Conservation (phyloP, 2,329 filamentous ascomycete species). For the Fusarium aywerte region DNA sequence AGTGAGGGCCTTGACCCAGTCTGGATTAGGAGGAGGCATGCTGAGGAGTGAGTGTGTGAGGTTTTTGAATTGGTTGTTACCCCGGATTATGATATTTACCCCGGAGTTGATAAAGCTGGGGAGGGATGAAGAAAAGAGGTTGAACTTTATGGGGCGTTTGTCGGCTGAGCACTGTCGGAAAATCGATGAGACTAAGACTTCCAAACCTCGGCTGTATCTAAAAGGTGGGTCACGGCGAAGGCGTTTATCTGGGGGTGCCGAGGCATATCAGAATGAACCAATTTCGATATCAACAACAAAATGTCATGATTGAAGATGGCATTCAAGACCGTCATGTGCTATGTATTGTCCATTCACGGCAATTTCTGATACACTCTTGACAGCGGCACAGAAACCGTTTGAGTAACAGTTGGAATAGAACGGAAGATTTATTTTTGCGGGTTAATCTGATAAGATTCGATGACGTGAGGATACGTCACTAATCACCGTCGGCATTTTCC, state of each 20-base stretch:
- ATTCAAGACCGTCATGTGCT: not conserved
- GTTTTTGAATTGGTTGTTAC: not conserved
- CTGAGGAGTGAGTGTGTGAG: no score
- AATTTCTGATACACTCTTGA: not conserved
- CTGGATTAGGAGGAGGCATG: constrained; percentile 47
- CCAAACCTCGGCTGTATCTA: constrained; percentile 19
- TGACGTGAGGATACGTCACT: not conserved
- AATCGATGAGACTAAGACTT: constrained; percentile 30
- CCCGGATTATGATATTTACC: constrained; percentile 1
- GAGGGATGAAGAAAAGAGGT: constrained; percentile 5
- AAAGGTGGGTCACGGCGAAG: constrained; percentile 26
- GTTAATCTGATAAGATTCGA: constrained; percentile 21
- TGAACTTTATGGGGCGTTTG: constrained; percentile 22
- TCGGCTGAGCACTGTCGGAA: constrained; percentile 32
- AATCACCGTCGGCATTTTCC: constrained; percentile 8
- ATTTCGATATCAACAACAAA: not conserved
- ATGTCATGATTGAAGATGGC: no score
- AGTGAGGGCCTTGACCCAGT: constrained; percentile 52
- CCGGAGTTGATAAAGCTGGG: constrained; percentile 1
- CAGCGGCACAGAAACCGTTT: not conserved
- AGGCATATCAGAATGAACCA: not conserved
- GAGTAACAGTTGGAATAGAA: not conserved
- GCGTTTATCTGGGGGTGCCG: not conserved
- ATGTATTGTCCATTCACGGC: not conserved
- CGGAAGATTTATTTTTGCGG: not conserved